Evolutionary conservation across 2,329 filamentous ascomycete species (phyloP).

Genomic region (Alternaria ethzedia): DNA sequence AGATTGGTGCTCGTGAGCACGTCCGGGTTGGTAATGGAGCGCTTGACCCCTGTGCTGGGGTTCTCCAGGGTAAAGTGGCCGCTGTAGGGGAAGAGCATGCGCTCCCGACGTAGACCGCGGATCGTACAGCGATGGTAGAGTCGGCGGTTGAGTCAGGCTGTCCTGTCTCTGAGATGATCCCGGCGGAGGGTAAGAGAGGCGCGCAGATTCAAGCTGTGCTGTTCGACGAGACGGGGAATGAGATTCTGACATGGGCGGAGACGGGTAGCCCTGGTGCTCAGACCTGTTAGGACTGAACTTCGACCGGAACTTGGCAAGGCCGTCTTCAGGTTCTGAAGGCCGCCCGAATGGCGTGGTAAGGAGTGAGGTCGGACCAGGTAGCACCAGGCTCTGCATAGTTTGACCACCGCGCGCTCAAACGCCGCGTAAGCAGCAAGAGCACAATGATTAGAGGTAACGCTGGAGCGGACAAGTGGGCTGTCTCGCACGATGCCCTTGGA

Average conservation of each 20-base stretch:
- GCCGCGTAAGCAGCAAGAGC: constrained; percentile 45
- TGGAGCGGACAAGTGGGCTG: constrained; percentile 26
- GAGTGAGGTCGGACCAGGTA: constrained; percentile 46
- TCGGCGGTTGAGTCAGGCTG: constrained; percentile 32
- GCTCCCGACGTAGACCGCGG: constrained; percentile 27
- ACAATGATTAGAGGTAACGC: constrained; percentile 33
- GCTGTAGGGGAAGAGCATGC: constrained; percentile 30
- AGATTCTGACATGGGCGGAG: constrained; percentile 60
- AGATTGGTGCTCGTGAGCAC: constrained; percentile 29
- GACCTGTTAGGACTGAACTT: constrained; percentile 46
- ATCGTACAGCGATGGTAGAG: constrained; percentile 33
- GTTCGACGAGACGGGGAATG: constrained; percentile 51
- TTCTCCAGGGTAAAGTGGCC: constrained; percentile 41
- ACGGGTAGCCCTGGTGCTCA: constrained; percentile 53
- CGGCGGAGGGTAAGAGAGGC: constrained; percentile 34
- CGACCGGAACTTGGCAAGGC: constrained; percentile 41
- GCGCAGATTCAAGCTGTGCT: constrained; percentile 44
- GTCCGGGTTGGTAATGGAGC: constrained; percentile 36
- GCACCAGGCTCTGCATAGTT: constrained; percentile 52
- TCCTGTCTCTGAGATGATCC: constrained; percentile 34
- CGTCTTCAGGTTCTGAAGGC: constrained; percentile 44
- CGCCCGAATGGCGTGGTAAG: constrained; percentile 47
- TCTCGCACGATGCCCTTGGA: constrained; percentile 20
- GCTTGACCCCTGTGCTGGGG: constrained; percentile 29
- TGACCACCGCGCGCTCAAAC: constrained; percentile 45